Base-by-base conservation (phyloP, 768 basidiomycete genomes). In the Termitomyces sp. region DNA sequence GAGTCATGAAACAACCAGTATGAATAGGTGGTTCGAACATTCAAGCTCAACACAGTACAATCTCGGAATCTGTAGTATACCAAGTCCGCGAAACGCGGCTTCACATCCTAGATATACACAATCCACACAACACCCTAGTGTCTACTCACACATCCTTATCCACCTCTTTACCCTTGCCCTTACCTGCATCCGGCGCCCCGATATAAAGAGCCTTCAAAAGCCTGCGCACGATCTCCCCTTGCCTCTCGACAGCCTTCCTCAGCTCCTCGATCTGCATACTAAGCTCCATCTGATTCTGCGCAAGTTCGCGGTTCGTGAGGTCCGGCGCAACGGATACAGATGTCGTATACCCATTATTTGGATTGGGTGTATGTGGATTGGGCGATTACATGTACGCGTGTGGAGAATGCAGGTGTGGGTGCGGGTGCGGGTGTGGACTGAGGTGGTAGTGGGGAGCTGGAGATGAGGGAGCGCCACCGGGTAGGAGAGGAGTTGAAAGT, bases 251-350 rank as follows among this genome's bases (percentile, higher is more conserved):
- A 7, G 77, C 73, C 5, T 61, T 67, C 11, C 77, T 73, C 41
- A 89, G 71, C 55, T 85, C 83, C 9, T 74, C 68, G 43, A 91
- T 86, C 70, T 90, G 87, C 43, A 70, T 70, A 58, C 81, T 82
- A 41, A 91, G 71, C 67, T 85, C 86, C 9, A 78, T 78, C 65
- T 87, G 85, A 58, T 86, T 86, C 63, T 83, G 78, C 4, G 82
- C 84, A 1, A 86, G 72, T 62, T 86, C 86, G 34, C 77, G 68
- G 55, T 85, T 86, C 0, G 77, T 73, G 12, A 86, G 71, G 57
- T 86, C 83, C 2, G 37, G 55, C 12, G 32, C 6, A 11, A 8
- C 8, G 3, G 48, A 19, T 9, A 32, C 34, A 16, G 37, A 35
- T 52, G 46, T 53, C 35, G 49, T 60, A 34, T 34, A 34, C 6